Conservation (phyloP, 1,284 basidiomycete species). For the Xerocomus minutiporus region DNA sequence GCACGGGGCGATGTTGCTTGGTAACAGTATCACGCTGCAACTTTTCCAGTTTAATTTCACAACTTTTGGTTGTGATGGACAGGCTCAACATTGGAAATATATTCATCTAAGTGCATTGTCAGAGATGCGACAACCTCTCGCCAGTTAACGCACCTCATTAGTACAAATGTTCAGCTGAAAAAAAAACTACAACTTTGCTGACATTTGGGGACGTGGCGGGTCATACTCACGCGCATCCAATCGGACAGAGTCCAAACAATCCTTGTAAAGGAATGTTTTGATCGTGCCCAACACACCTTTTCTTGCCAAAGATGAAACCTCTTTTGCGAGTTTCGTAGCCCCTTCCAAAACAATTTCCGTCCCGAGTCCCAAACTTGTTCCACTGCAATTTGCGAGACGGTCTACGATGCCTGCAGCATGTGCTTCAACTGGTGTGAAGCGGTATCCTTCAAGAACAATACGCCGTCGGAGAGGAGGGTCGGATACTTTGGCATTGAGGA, state of each 20-base stretch:
- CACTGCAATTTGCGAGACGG: slow-evolving; percentile 51
- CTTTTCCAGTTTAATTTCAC: slow-evolving; percentile 2
- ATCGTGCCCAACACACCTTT: slow-evolving; percentile 65
- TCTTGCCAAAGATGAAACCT: slow-evolving; percentile 45
- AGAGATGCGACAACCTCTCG: background rate
- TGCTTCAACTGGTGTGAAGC: slow-evolving; percentile 77
- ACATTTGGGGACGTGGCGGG: background rate
- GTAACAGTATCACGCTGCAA: slow-evolving; percentile 13
- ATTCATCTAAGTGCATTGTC: slow-evolving; percentile 4
- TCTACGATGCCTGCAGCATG: slow-evolving; percentile 70
- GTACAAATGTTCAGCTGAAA: background rate
- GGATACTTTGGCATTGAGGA: slow-evolving; percentile 66
- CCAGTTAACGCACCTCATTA: slow-evolving; percentile 9
- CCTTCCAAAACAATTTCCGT: slow-evolving; percentile 59
- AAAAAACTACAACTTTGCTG: slow-evolving; percentile 36
- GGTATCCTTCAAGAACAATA: slow-evolving; percentile 78
- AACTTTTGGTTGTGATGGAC: slow-evolving; percentile 8
- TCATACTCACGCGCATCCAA: slow-evolving; percentile 31
- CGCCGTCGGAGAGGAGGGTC: slow-evolving; percentile 63
- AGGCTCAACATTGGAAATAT: background rate
- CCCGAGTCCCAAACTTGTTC: slow-evolving; percentile 31
- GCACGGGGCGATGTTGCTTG: slow-evolving; percentile 9
- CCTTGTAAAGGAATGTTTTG: slow-evolving; percentile 49
- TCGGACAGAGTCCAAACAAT: slow-evolving; percentile 39
- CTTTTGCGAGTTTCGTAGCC: slow-evolving; percentile 55